Base-by-base conservation (phyloP, 1,139 yeast genomes). In the Debaryomycetaceae sp. region DNA sequence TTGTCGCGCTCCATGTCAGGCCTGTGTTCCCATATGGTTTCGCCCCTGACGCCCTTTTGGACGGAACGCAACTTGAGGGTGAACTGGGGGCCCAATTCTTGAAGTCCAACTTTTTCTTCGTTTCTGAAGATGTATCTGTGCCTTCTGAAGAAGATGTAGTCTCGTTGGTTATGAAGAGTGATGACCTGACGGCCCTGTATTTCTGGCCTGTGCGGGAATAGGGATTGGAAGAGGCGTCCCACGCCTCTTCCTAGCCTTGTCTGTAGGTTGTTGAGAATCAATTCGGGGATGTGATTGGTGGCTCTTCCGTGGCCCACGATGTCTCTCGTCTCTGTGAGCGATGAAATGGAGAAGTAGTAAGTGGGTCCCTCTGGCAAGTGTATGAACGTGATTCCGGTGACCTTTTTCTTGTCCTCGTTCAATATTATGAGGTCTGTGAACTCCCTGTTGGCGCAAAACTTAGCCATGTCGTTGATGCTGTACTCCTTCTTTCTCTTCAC, bases 1-100 rank as follows among this genome's bases (percentile, higher is more conserved):
- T 90, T 93, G 63, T 93, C 97, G 60, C 86, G 84, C 66, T 93
- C 98, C 97, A 93, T 91, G 54, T 87, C 96, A 11, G 97, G 85
- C 55, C 88, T 81, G 68, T 90, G 96, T 66, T 93, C 97, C 97
- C 98, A 93, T 59, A 89, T 96, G 30, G 88, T 76, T 57, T 93
- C 98, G 52, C 89, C 96, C 59, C 84, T 83, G 57, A 93, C 78
- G 40, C 98, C 99, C 70, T 83, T 85, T 64, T 91, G 98, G 49
- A 95, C 73, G 59, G 98, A 77, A 63, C 97, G 79, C 53, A 95
- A 72, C 60, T 87, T 85, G 60, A 93, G 69, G 0, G 99, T 95
- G 63, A 93, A 95, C 64, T 91, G 97, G 0, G 99, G 99, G 0
- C 99, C 99, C 41, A 93, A 72, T 60, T 95, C 99, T 60, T 93